phyloP scores from a whole-genome alignment of 306 rosid genomes.

The Quercus variabilis region DNA sequence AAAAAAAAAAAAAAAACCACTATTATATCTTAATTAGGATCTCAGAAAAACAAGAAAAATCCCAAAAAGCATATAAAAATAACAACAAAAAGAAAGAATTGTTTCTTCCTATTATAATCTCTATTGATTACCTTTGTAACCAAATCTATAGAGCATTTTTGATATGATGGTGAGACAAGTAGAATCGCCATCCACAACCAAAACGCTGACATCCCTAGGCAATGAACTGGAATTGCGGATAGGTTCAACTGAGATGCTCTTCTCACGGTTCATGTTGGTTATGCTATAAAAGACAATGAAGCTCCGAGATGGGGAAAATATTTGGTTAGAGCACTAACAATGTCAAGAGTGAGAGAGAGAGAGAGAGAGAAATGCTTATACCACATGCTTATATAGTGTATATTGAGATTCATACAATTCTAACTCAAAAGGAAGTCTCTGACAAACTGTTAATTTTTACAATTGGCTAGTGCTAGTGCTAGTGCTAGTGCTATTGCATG shows the following conservation, averaged over 20 bases:
- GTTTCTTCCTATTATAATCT: constrained; percentile 3
- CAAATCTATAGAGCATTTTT: constrained; percentile 28
- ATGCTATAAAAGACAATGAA: not conserved
- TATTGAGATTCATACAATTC: not conserved
- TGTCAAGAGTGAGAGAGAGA: not conserved
- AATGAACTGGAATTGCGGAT: not conserved
- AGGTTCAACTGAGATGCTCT: not conserved
- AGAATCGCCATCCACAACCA: constrained; percentile 43
- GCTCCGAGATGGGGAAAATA: not conserved
- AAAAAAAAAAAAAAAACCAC: no score
- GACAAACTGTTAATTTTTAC: no score
- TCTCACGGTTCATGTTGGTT: constrained; percentile 6
- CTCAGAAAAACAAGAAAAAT: not conserved
- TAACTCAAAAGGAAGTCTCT: no score
- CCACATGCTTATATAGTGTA: not conserved
- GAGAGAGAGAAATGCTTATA: not conserved
- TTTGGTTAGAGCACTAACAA: not conserved
- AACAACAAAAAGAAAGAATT: not conserved
- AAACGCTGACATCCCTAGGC: constrained; percentile 12
- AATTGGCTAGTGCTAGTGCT: no score
- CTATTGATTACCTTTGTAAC: constrained; percentile 47
- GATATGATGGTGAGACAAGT: constrained; percentile 23
- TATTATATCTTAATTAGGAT: no score
- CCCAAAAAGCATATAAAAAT: not conserved
- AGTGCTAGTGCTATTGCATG: no score